Conservation (phyloP, 2,329 filamentous ascomycete genomes). For the Aspergillus fructus region DNA sequence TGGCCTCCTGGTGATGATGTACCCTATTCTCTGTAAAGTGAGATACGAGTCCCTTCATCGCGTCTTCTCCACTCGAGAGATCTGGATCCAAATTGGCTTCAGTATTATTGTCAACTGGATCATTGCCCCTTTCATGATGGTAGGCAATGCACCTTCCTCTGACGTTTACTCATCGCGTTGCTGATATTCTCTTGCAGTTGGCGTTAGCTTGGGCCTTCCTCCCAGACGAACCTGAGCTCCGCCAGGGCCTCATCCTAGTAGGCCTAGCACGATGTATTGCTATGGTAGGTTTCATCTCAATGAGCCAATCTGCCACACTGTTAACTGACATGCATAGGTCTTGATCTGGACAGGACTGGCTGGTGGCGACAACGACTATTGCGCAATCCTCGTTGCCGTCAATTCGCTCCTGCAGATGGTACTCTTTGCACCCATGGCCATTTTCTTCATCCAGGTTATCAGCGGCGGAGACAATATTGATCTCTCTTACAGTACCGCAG, state of each 20-base stretch:
- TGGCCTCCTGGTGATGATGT: too few relatives aligned
- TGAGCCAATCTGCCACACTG: too few relatives aligned
- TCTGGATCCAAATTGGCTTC: too few relatives aligned
- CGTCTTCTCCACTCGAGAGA: too few relatives aligned
- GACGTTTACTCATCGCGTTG: too few relatives aligned
- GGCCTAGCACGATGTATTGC: conserved; percentile 69
- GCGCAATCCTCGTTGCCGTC: conserved; percentile 74
- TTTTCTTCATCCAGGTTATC: conserved; percentile 71
- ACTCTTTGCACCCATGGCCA: conserved; percentile 66
- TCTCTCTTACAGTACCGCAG: conserved; percentile 65
- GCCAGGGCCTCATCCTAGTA: conserved; percentile 73
- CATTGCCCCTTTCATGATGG: too few relatives aligned
- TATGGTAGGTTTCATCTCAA: too few relatives aligned
- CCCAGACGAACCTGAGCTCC: conserved; percentile 49
- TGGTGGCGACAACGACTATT: conserved; percentile 76
- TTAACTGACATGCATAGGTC: conserved; percentile 40
- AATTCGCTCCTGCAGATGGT: conserved; percentile 76
- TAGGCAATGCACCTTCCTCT: too few relatives aligned
- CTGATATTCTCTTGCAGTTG: conserved; percentile 28
- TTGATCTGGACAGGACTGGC: conserved; percentile 77
- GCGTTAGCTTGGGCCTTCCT: conserved; percentile 52
- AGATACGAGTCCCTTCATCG: too few relatives aligned
- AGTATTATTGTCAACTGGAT: too few relatives aligned
- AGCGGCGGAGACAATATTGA: conserved; percentile 44
- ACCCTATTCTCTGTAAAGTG: too few relatives aligned